A percentile compares a stretch with the other conserved stretches of the same genome.
Conservation (phyloP, 768 basidiomycete genomes). For the Russula dissimulans region DNA sequence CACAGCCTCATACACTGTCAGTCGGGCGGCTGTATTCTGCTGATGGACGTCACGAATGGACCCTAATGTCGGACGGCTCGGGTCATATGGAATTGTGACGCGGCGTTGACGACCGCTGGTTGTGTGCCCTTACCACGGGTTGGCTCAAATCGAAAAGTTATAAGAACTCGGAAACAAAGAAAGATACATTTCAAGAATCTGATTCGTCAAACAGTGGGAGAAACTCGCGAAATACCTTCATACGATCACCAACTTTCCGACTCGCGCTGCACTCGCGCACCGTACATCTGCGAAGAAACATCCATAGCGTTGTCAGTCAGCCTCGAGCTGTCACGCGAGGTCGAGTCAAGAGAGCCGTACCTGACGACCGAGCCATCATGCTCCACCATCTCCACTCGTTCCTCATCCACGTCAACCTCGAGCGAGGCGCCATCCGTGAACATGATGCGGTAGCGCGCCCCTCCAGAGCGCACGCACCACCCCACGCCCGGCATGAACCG, state of each 20-base stretch:
- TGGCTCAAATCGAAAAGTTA: not conserved
- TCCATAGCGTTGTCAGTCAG: not conserved
- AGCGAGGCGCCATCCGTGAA: constrained; percentile 34
- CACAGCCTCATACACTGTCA: no score
- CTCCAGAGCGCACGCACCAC: constrained; percentile 36
- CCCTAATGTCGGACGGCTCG: no score
- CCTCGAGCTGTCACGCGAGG: no score
- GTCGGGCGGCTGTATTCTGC: no score
- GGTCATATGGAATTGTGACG: no score
- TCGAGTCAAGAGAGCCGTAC: constrained; percentile 4
- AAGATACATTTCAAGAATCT: not conserved
- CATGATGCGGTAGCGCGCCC: constrained; percentile 36
- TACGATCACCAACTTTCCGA: constrained; percentile 31
- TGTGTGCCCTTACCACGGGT: no score
- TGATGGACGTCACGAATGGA: no score
- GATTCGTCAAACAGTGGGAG: constrained; percentile 33
- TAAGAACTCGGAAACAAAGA: not conserved
- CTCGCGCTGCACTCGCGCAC: constrained; percentile 29
- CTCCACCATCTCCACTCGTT: constrained; percentile 30
- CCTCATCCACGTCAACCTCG: constrained; percentile 37
- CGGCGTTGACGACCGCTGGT: no score
- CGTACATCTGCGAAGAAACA: constrained; percentile 23
- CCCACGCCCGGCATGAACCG: constrained; percentile 34
- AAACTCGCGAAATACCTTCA: constrained; percentile 36
- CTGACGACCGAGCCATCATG: constrained; percentile 24